These are phyloP conservation scores for Silene conica DNA, from an alignment of 148 eudicot genomes.

Conservation along the genomic window DNA sequence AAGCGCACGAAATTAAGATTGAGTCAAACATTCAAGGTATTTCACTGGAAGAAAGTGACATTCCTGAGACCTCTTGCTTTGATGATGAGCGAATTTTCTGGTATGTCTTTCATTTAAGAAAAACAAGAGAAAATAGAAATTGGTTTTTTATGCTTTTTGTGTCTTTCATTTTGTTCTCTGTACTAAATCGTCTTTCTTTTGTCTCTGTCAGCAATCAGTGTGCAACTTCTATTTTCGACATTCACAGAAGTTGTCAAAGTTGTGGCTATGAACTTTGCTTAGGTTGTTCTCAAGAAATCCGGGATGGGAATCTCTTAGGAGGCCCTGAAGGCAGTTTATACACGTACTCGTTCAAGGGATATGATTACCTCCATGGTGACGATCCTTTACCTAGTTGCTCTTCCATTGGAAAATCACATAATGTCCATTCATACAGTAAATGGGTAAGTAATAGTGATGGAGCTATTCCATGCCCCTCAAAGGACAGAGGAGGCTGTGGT, in stretches of 20 bases:
- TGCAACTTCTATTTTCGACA: slow-evolving; percentile 75
- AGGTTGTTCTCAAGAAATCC: slow-evolving; percentile 65
- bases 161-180: neutral
- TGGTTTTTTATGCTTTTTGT: neutral
- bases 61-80: slow-evolving; percentile 39
- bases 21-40: slow-evolving; percentile 54
- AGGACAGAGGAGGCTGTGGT: slow-evolving; percentile 83
- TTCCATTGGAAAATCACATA: slow-evolving; percentile 13
- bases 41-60: slow-evolving; percentile 22
- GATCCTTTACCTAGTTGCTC: slow-evolving; percentile 36
- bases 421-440: slow-evolving; percentile 3
- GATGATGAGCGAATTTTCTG: slow-evolving; percentile 77
- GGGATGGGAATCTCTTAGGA: slow-evolving; percentile 42
- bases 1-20: slow-evolving; percentile 41
- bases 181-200: neutral
- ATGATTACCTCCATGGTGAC: slow-evolving; percentile 69
- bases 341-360: slow-evolving; percentile 43
- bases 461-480: slow-evolving; percentile 56
- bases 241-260: slow-evolving; percentile 79
- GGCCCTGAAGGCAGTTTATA: slow-evolving; percentile 34
- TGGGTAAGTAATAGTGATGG: slow-evolving; percentile 51
- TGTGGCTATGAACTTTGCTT: slow-evolving; percentile 82
- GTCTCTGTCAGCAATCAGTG: slow-evolving; percentile 63
- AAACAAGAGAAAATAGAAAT: neutral
- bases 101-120: slow-evolving; percentile 23